Conservation (phyloP, 129 eudicot species). For the Arctium lappa region DNA sequence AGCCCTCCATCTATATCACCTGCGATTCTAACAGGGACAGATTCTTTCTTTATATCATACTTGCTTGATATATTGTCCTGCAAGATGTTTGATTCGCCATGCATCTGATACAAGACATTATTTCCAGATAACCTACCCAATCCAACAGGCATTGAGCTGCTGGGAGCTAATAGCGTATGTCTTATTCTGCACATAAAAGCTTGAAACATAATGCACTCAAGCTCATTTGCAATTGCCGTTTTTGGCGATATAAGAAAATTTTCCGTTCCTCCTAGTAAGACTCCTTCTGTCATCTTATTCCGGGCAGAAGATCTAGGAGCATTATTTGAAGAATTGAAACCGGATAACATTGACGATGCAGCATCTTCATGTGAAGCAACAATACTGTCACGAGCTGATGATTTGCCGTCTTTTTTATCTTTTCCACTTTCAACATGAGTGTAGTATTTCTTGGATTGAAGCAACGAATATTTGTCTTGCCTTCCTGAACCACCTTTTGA, state of each 20-base stretch:
- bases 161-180: slow-evolving; percentile 53
- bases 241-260: slow-evolving; percentile 42
- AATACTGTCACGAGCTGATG: slow-evolving; percentile 24
- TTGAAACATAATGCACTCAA: slow-evolving; percentile 86
- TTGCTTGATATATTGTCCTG: slow-evolving; percentile 42
- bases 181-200: slow-evolving; percentile 89
- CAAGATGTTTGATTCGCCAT: slow-evolving; percentile 50
- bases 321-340: slow-evolving; percentile 43
- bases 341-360: slow-evolving; percentile 38
- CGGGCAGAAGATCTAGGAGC: slow-evolving; percentile 36
- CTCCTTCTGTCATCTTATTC: slow-evolving; percentile 32
- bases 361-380: slow-evolving; percentile 33
- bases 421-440: slow-evolving; percentile 58
- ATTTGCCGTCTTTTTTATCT: slow-evolving; percentile 36
- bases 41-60: slow-evolving; percentile 74
- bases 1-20: slow-evolving; percentile 79
- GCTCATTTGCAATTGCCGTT: slow-evolving; percentile 75
- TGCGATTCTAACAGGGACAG: slow-evolving; percentile 79
- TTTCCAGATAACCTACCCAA: slow-evolving; percentile 50
- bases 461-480: slow-evolving; percentile 37
- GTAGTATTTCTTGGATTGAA: slow-evolving; percentile 56
- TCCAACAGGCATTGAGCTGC: slow-evolving; percentile 42
- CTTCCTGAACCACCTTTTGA: slow-evolving; percentile 35
- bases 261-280: slow-evolving; percentile 32
- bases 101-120: slow-evolving; percentile 44